Percentiles rank a stretch among this genome's conserved stretches.
phyloP scores from a whole-genome alignment of 1,284 basidiomycete species.

The Phlebopus sp. region DNA sequence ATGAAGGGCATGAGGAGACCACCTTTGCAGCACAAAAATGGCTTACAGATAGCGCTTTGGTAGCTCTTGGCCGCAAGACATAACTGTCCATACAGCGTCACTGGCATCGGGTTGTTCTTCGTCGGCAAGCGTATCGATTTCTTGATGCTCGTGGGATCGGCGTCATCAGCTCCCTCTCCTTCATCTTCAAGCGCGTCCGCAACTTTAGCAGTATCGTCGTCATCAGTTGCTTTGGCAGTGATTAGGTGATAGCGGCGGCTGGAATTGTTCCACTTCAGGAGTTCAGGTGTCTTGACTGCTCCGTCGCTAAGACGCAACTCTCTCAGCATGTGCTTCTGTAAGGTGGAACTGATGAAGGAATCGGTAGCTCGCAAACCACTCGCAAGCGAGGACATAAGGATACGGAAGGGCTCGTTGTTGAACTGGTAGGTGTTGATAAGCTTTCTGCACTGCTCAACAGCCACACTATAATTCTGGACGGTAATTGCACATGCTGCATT shows the following conservation, averaged over 20 bases:
- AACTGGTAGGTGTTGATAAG: slow-evolving; percentile 70
- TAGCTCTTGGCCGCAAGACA: slow-evolving; percentile 84
- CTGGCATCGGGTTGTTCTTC: slow-evolving; percentile 70
- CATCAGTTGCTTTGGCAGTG: slow-evolving; percentile 24
- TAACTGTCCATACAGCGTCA: slow-evolving; percentile 85
- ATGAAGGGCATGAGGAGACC: neutral
- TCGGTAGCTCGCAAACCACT: slow-evolving; percentile 67
- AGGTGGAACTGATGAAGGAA: slow-evolving; percentile 69
- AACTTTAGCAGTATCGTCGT: slow-evolving; percentile 23
- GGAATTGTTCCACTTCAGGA: slow-evolving; percentile 54
- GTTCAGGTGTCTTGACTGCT: slow-evolving; percentile 58
- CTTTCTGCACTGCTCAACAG: slow-evolving; percentile 74
- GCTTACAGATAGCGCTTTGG: slow-evolving; percentile 87
- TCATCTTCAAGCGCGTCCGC: slow-evolving; percentile 30
- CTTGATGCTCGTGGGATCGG: slow-evolving; percentile 30
- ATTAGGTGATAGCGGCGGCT: slow-evolving; percentile 50
- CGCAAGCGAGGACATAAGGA: slow-evolving; percentile 69
- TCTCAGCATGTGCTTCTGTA: slow-evolving; percentile 82
- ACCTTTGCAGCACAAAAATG: neutral
- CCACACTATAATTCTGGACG: slow-evolving; percentile 51
- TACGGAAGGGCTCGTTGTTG: slow-evolving; percentile 78
- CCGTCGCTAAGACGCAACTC: slow-evolving; percentile 68
- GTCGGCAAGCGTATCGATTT: slow-evolving; percentile 50
- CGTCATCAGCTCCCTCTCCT: slow-evolving; percentile 25
- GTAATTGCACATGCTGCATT: slow-evolving; percentile 67